Evolutionary conservation across 164 flowering plant species (phyloP).

Genomic region (Dillenia suffruticosa): DNA sequence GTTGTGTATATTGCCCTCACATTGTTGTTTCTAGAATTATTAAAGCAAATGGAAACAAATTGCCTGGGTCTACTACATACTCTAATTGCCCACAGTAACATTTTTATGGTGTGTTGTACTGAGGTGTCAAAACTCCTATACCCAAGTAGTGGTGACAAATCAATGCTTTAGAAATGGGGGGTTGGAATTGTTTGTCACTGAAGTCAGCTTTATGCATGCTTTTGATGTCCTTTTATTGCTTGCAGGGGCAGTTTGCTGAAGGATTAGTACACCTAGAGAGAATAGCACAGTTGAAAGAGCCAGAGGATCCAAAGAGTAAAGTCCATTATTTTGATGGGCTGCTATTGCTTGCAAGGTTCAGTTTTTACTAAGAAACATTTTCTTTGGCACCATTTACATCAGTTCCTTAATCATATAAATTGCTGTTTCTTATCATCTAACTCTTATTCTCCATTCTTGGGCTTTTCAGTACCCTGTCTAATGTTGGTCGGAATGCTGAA

Average conservation of each 20-base stretch:
- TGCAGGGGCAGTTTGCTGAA: slow-evolving; percentile 54
- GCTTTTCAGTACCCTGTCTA: slow-evolving; percentile 40
- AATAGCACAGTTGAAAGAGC: slow-evolving; percentile 58
- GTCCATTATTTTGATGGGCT: slow-evolving; percentile 71
- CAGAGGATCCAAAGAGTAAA: slow-evolving; percentile 67
- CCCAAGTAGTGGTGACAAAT: too few species aligned
- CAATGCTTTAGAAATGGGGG: too few species aligned
- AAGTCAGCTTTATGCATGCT: not conserved
- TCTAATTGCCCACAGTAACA: too few species aligned
- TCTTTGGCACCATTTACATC: not conserved
- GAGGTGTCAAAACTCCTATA: too few species aligned
- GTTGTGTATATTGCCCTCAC: too few species aligned
- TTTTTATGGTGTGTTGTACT: too few species aligned
- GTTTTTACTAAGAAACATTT: not conserved
- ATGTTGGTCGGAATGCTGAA: slow-evolving; percentile 52
- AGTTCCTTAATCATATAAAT: not conserved
- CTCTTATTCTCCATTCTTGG: not conserved
- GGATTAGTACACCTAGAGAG: slow-evolving; percentile 70
- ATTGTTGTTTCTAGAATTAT: too few species aligned
- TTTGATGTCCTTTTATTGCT: slow-evolving; percentile 7
- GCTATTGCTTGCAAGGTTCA: slow-evolving; percentile 66
- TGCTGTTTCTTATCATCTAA: not conserved
- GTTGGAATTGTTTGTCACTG: too few species aligned
- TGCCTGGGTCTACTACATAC: too few species aligned
- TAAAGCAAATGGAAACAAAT: too few species aligned